Percentiles rank a stretch among this genome's conserved stretches.
Evolutionary conservation across 257 asterid genomes (phyloP).

Genomic region (Capsicum chinense): DNA sequence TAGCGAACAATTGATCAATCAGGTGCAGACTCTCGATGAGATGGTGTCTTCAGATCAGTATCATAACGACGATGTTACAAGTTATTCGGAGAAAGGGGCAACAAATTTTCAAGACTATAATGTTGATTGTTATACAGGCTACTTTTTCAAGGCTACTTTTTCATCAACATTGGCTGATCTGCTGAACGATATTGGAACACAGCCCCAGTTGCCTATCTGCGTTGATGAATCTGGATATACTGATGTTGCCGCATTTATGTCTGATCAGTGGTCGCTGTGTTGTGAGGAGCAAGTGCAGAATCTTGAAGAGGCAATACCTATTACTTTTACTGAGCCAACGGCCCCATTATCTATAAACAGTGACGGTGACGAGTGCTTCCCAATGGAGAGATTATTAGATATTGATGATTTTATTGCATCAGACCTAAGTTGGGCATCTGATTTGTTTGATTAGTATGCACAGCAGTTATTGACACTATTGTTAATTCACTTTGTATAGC

Average conservation of each 20-base stretch:
- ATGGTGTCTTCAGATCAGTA: background rate
- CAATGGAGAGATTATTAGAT: too few species aligned
- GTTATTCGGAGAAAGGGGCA: background rate
- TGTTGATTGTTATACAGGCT: too few species aligned
- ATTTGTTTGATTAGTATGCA: background rate
- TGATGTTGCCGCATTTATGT: background rate
- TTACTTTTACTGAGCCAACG: background rate
- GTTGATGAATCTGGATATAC: background rate
- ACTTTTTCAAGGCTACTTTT: background rate
- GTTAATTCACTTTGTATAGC: too few species aligned
- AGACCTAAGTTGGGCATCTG: background rate
- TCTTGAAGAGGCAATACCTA: background rate
- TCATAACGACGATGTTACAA: background rate
- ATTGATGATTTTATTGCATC: background rate
- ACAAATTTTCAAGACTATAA: too few species aligned
- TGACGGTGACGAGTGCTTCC: background rate
- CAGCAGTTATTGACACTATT: too few species aligned
- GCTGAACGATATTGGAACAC: background rate
- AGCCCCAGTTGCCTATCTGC: background rate
- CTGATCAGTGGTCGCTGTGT: background rate
- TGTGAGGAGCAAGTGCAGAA: constrained; percentile 13
- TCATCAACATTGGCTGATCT: background rate
- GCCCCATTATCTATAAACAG: background rate
- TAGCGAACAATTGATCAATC: too few species aligned
- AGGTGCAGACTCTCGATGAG: background rate